These are phyloP conservation scores for Elongisporangium senticosum DNA, from an alignment of 352 stramenopile genomes.

Conservation along the genomic window DNA sequence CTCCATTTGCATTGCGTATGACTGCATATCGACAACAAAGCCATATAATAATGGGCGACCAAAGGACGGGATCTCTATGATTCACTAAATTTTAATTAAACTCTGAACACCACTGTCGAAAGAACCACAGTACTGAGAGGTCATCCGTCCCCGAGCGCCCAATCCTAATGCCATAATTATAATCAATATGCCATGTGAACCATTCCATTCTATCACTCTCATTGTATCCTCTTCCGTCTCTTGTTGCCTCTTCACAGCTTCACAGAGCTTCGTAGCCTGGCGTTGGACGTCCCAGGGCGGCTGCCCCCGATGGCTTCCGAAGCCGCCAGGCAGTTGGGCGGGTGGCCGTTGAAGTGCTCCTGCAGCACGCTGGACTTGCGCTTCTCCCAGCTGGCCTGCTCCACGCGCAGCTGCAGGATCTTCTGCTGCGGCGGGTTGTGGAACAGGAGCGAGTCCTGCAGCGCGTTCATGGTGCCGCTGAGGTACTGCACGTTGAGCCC, in stretches of 20 bases:
- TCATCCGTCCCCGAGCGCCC: neutral
- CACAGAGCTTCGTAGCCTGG: neutral
- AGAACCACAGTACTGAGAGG: neutral
- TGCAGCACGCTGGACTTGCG: slow-evolving; percentile 47
- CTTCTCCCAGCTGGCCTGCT: slow-evolving; percentile 41
- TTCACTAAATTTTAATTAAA: slow-evolving; percentile 1
- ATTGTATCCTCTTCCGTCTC: neutral
- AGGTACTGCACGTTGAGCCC: slow-evolving; percentile 62
- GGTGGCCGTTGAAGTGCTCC: slow-evolving; percentile 23
- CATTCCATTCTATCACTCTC: too few species aligned
- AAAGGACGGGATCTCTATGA: neutral
- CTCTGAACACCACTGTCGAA: neutral
- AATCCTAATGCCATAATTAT: neutral
- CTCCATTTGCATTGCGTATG: neutral
- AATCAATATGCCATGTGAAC: neutral
- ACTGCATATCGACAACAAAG: too few species aligned
- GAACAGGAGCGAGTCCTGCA: slow-evolving; percentile 72
- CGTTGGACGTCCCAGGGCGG: neutral
- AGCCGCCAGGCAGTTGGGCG: slow-evolving; percentile 3
- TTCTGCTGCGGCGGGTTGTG: slow-evolving; percentile 77
- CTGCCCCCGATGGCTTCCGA: slow-evolving; percentile 12
- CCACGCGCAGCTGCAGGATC: slow-evolving; percentile 50
- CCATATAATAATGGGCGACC: too few species aligned
- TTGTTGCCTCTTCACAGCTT: neutral
- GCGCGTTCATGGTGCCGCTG: slow-evolving; percentile 67